Base-by-base conservation (phyloP, 345 rosid species). In the Orychophragmus violaceus region DNA sequence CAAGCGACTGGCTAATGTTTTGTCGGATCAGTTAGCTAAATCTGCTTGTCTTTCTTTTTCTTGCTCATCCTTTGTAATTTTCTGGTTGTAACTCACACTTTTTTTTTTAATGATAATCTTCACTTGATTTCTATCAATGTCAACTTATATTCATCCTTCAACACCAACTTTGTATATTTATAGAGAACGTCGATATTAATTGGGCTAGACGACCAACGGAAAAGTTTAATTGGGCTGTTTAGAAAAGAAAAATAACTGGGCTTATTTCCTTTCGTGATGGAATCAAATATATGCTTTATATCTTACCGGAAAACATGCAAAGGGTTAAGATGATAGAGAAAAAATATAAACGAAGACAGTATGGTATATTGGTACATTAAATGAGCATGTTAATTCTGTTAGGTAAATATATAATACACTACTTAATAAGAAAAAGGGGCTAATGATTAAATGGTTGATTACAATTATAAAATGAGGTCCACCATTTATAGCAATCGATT, bases 371-470 rank as follows among this genome's bases (percentile, higher is more conserved):
- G n/a, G n/a, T n/a, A n/a, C n/a, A n/a, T n/a, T n/a, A n/a, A n/a
- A n/a, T n/a, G n/a, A n/a, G n/a, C n/a, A n/a, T n/a, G n/a, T n/a
- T n/a, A n/a, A n/a, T n/a, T n/a, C n/a, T n/a, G n/a, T n/a, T 70
- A 39, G 63, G 39, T 52, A 61, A 58, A 60, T 10, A 23, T 45
- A 72, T 60, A 62, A 53, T 16, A 10, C 14, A 65, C 30, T 8
- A 49, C 3, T 22, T n/a, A 24, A 70, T 65, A 69, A 68, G 32
- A 30, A 71, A 51, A 66, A 66, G 50, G 17, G 32, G 54, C 49
- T 70, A 42, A 82, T 78, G 65, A 75, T 79, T 75, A 66, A 54
- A 44, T 78, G 45, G 71, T 79, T 65, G 76, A 74, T 65, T 77
- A 70, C 46, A 63, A 42, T 56, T 72, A 44, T 66, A 69, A 80